These are phyloP conservation scores for Tolypocladium cylindrosporum DNA, from an alignment of 2,329 filamentous ascomycete genomes.

Conservation along the genomic window DNA sequence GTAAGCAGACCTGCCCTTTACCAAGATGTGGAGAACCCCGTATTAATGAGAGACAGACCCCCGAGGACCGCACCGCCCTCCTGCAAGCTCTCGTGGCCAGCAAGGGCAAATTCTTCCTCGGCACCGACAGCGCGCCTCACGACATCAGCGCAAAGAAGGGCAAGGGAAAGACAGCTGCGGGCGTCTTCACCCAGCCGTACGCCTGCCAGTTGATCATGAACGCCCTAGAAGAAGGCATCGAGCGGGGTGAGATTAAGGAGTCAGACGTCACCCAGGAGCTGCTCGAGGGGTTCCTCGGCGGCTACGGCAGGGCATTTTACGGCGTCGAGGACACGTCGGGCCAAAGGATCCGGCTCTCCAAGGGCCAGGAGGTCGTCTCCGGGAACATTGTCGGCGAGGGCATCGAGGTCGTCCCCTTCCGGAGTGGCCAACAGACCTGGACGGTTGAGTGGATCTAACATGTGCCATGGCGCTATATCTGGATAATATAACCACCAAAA, in stretches of 20 bases:
- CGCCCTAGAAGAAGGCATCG: slow-evolving; percentile 51
- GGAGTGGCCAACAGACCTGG: not conserved
- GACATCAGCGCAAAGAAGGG: slow-evolving; percentile 46
- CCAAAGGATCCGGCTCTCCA: not conserved
- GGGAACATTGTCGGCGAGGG: not conserved
- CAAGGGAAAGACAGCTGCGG: slow-evolving; percentile 50
- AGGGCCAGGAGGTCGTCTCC: not conserved
- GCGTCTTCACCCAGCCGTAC: slow-evolving; percentile 72
- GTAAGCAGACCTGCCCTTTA: slow-evolving; percentile 46
- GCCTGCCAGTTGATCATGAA: slow-evolving; percentile 54
- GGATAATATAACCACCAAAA: not conserved
- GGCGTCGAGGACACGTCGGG: not conserved
- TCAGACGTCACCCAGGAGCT: slow-evolving; percentile 43
- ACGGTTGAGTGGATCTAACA: not conserved
- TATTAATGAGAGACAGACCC: not conserved
- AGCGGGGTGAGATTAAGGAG: slow-evolving; percentile 39
- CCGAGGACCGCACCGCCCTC: slow-evolving; percentile 36
- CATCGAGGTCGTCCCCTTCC: slow-evolving; percentile 1
- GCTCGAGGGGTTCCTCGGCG: slow-evolving; percentile 44
- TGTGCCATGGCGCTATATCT: no score
- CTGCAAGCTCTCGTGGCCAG: slow-evolving; percentile 52
- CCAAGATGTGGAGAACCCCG: not conserved
- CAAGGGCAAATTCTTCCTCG: slow-evolving; percentile 57
- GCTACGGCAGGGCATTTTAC: slow-evolving; percentile 45
- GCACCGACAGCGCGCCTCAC: slow-evolving; percentile 57